Evolutionary conservation across 2,329 filamentous ascomycete genomes (phyloP).

Genomic region (Claviceps spartinae): DNA sequence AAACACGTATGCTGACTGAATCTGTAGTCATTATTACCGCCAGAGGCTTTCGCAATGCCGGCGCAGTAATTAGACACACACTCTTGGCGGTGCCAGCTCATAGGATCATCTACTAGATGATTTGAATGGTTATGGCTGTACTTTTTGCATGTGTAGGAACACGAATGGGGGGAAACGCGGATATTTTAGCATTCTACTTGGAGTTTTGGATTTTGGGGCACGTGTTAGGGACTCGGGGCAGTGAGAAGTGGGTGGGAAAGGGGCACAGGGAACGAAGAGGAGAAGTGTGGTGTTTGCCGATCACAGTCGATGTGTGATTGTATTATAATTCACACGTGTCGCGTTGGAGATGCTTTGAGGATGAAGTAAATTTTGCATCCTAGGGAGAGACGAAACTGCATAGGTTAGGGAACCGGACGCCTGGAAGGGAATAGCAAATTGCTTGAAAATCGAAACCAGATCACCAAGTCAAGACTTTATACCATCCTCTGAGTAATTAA

Average conservation of each 20-base stretch:
- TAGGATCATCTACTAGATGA: background rate
- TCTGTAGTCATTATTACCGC: constrained; percentile 13
- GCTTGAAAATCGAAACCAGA: too few species aligned
- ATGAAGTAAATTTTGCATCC: too few species aligned
- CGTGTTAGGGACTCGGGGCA: background rate
- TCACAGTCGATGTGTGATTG: background rate
- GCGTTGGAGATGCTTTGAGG: too few species aligned
- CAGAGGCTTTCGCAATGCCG: constrained; percentile 14
- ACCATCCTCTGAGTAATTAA: too few species aligned
- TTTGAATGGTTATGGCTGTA: background rate
- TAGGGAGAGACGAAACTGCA: too few species aligned
- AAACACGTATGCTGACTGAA: background rate
- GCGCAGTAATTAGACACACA: constrained; percentile 1
- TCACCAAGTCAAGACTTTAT: too few species aligned
- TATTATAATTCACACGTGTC: too few species aligned
- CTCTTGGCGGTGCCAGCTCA: background rate
- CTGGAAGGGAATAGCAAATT: too few species aligned
- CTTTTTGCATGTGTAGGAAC: background rate
- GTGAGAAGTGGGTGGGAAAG: too few species aligned
- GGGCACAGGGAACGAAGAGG: background rate
- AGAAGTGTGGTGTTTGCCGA: background rate
- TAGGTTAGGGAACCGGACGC: too few species aligned
- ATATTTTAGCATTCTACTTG: background rate
- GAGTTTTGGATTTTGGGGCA: constrained; percentile 3
- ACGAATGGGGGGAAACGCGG: background rate